Evolutionary conservation across 805 yeast genomes (phyloP), one percentile per base, ranked within the genome.

Genomic region (Saccharomycopsis guyanensis): DNA sequence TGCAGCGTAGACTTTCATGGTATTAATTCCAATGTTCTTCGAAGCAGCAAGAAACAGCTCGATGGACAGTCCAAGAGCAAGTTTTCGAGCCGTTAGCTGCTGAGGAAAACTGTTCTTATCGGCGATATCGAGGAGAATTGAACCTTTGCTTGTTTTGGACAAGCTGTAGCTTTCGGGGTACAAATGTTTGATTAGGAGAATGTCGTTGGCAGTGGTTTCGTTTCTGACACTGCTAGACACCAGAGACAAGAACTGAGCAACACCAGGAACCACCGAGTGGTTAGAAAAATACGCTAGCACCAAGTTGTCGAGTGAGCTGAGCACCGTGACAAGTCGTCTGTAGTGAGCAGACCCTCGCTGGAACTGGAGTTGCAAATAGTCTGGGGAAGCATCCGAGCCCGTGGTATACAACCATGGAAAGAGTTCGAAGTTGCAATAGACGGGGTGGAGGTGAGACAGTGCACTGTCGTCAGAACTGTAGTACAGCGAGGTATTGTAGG

Each of bases 141-240:
- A 25, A n/a, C 13, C n/a, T 4, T 5, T 29, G 15, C 23, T 40
- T 4, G 43, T 29, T 18, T 18, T 29, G 12, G 23, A 37, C 4
- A 48, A 23, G 8, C 27, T 23, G 18, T 34, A 48, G 25, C 51
- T 48, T 18, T 40, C 29, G 13, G 39, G 40, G 34, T 33, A 48
- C 12, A 48, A 16, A 23, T 10, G 19, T 29, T 41, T 38, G 16
- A 48, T 48, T 31, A 40, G 32, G 8, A 48, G 27, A 35, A 48
- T 29, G 24, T 48, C 51, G 7, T 10, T 8, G 15, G 40, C 12
- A 2, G 34, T 12, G n/a, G 42, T 47, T 13, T 35, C 15, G 13
- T 40, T 44, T 18, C 42, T 40, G 10, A 40, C 19, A 33, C 32
- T 13, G 27, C 32, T 40, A 7, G 23, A 32, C 16, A 48, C 32